These are phyloP conservation scores for Purpureocillium takamizusanense DNA, from an alignment of 2,329 filamentous ascomycete species.

Conservation along the genomic window DNA sequence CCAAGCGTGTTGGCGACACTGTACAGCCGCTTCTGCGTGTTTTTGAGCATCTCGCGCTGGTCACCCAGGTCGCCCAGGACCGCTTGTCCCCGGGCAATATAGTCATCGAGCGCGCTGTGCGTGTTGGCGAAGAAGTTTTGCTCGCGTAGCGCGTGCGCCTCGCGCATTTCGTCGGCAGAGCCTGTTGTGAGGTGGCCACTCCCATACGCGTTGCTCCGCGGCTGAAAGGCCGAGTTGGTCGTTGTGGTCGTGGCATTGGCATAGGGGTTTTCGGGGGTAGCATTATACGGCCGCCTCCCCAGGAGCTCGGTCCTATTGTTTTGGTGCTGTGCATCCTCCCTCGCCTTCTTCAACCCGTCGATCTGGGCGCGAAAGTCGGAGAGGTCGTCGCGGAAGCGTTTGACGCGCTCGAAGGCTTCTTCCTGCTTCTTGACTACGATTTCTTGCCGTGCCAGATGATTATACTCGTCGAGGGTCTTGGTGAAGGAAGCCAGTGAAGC, in stretches of 20 bases:
- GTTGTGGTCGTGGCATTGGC: constrained; percentile 39
- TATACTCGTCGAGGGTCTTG: constrained; percentile 89
- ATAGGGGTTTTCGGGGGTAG: constrained; percentile 91
- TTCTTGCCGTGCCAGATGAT: constrained; percentile 75
- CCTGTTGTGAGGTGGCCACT: constrained; percentile 25
- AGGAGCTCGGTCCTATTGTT: constrained; percentile 72
- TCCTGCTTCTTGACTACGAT: constrained; percentile 85
- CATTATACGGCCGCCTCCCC: constrained; percentile 68
- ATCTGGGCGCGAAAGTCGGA: constrained; percentile 71
- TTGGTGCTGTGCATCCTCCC: constrained; percentile 62
- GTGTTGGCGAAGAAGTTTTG: constrained; percentile 80
- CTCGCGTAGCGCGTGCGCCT: constrained; percentile 79
- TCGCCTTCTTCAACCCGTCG: constrained; percentile 64
- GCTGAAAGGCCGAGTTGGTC: constrained; percentile 27
- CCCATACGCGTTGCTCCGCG: constrained; percentile 30
- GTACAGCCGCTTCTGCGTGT: constrained; percentile 83
- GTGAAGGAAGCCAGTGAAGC: constrained; percentile 71
- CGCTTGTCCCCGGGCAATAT: constrained; percentile 81
- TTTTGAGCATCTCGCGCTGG: constrained; percentile 91
- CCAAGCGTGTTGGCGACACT: constrained; percentile 90
- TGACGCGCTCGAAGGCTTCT: constrained; percentile 77
- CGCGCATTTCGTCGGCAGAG: constrained; percentile 57
- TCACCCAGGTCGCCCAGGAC: constrained; percentile 82
- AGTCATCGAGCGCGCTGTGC: constrained; percentile 83
- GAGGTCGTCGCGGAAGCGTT: constrained; percentile 77